Evolutionary conservation across 331 rosid genomes (phyloP).

Genomic region (Phaseolus coccineus): DNA sequence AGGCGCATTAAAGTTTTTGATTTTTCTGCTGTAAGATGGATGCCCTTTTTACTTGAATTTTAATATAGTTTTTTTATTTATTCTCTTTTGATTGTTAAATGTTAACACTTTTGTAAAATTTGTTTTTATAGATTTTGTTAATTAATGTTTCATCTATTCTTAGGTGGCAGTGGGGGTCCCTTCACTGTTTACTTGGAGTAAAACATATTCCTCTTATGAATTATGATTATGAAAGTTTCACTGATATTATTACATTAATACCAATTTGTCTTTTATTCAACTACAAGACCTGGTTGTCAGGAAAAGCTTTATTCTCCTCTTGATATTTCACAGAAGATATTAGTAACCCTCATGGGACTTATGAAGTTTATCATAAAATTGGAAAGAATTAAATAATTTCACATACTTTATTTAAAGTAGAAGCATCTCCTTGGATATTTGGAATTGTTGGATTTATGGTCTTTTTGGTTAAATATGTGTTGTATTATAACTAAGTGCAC

Average conservation of each 20-base stretch:
- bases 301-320: neutral
- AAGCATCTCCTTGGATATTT: conserved; percentile 25
- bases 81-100: conserved; percentile 25
- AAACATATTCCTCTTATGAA: conserved; percentile 21
- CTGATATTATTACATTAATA: conserved; percentile 13
- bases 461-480: conserved; percentile 28
- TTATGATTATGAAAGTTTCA: neutral
- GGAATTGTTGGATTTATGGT: conserved; percentile 1
- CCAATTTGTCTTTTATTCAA: neutral
- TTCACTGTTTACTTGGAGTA: neutral
- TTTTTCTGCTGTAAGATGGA: conserved; percentile 75
- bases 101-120: neutral
- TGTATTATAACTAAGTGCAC: neutral
- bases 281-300: neutral
- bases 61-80: neutral
- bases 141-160: conserved; percentile 34
- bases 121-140: conserved; percentile 11
- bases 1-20: conserved; percentile 95
- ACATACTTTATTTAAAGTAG: neutral
- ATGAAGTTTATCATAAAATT: conserved; percentile 19
- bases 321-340: conserved; percentile 6
- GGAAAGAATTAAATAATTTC: conserved; percentile 2
- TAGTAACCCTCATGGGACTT: conserved; percentile 24
- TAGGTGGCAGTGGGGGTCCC: neutral
- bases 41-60: conserved; percentile 28